Base-by-base conservation (phyloP, 2,329 filamentous ascomycete genomes). In the Colletotrichum limetticola region DNA sequence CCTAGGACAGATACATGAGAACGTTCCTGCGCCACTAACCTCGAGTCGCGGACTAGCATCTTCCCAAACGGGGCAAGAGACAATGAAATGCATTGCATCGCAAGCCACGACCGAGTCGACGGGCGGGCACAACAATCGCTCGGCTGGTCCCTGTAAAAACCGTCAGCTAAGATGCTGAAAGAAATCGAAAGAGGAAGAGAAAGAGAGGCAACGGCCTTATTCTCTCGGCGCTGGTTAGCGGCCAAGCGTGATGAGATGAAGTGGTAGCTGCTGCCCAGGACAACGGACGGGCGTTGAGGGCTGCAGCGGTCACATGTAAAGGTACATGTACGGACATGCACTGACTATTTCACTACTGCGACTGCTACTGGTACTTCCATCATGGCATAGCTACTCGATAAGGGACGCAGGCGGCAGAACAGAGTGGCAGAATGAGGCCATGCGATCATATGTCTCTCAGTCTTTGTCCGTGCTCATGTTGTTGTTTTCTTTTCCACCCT, bases 221-320 rank as follows among this genome's bases (percentile, higher is more conserved):
- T n/a, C 42, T 8, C 30, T 37, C n/a, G 11, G 55, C 55, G 6
- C 35, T 16, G 26, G 4, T 49, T 49, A 49, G 19, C 37, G 28
- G 46, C 49, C n/a, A 64, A 64, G 53, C 28, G 46, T 7, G 26
- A 9, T n/a, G 61, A 16, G 26, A 58, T n/a, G 55, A 28, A 26
- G n/a, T 16, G 28, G 24, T 42, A 53, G 37, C 64, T 69, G 52
- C 64, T 65, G 46, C 67, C 28, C 60, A 46, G 30, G 49, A 57
- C 63, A 61, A 56, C 16, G 26, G 32, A 37, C 16, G 49, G 46
- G 56, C 46, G 37, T 64, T 42, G 57, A 46, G 24, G 46, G 28
- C 22, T 30, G 49, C 63, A 61, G 35, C 14, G 56, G 60, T 56
- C 68, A 71, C 63, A 67, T 67, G 68, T 26, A 19, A 28, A 12